Conservation (phyloP, 306 rosid genomes). For the barrel medic (Medicago truncatula) region MtrunA17r5.0-ANR NC_053048.1:33506501-33507000, state of each 20-base stretch:
- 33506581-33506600: not conserved
- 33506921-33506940: not conserved
- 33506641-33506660: not conserved
- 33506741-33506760: too few species aligned
- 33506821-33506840: too few species aligned
- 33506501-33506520: not conserved
- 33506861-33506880: too few species aligned
- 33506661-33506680: not conserved
- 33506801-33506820: too few species aligned
- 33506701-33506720: too few species aligned
- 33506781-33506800: too few species aligned
- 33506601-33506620: not conserved
- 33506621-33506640: constrained; percentile 6
- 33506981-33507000: not conserved
- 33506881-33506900: not conserved
- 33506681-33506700: not conserved
- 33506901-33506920: not conserved
- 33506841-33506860: too few species aligned
- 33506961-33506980: not conserved
- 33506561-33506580: not conserved
- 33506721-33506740: too few species aligned
- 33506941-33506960: not conserved
- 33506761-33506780: too few species aligned
- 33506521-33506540: not conserved
- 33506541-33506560: not conserved